Conservation (phyloP, 345 rosid species). For the Citrus reticulata region DNA sequence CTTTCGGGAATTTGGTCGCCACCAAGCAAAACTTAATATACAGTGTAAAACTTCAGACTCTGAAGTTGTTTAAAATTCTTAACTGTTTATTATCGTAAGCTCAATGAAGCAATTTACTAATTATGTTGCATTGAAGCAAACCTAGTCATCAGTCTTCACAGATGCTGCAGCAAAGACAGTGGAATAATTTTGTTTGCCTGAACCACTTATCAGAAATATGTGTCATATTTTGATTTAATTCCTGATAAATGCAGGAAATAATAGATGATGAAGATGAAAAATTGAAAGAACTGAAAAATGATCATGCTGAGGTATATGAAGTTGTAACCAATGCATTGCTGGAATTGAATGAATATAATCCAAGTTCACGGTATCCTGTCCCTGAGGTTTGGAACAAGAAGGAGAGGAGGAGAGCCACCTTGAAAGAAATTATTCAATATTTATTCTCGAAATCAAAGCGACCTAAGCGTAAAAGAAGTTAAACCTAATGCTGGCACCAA, state of each 20-base stretch:
- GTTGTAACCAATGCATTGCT: constrained; percentile 25
- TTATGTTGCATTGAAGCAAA: neutral
- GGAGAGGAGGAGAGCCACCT: constrained; percentile 23
- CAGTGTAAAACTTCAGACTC: neutral
- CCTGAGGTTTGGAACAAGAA: constrained; percentile 30
- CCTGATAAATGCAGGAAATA: constrained; percentile 11
- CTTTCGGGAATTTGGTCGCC: no score
- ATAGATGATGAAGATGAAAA: constrained; percentile 22
- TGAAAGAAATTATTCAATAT: constrained; percentile 25
- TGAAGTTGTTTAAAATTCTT: neutral
- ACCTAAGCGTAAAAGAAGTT: constrained; percentile 17
- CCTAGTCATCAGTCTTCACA: neutral
- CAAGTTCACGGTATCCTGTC: constrained; percentile 21
- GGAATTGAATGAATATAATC: constrained; percentile 32
- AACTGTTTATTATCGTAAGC: neutral
- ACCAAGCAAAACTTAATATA: neutral
- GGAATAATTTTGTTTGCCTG: neutral
- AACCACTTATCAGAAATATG: neutral
- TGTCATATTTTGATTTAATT: neutral
- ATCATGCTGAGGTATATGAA: constrained; percentile 19
- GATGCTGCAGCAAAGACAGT: neutral
- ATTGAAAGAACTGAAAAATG: constrained; percentile 16
- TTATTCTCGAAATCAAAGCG: constrained; percentile 21
- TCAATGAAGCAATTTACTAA: neutral
- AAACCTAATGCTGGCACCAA: neutral